phyloP scores from a whole-genome alignment of 2,329 filamentous ascomycete species.

The Neodidymelliopsis sp. region DNA sequence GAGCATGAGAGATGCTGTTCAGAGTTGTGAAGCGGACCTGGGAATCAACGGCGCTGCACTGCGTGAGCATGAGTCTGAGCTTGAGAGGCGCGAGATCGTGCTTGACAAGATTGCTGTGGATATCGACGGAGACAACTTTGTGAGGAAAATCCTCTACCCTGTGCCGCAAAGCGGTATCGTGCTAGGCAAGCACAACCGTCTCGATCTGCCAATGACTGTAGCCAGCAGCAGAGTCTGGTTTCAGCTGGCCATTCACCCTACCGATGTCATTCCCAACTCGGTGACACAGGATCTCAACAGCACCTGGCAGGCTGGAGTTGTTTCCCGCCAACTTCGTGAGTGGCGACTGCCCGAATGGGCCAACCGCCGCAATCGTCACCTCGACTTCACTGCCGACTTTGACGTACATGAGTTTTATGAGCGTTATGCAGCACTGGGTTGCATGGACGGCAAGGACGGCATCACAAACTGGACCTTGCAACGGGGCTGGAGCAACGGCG shows the following conservation, averaged over 20 bases:
- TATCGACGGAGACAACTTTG: slow-evolving; percentile 80
- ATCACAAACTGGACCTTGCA: slow-evolving; percentile 95
- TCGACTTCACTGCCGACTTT: slow-evolving; percentile 97
- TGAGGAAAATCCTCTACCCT: slow-evolving; percentile 83
- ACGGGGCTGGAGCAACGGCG: slow-evolving; percentile 97
- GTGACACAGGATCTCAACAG: slow-evolving; percentile 76
- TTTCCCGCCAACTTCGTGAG: slow-evolving; percentile 89
- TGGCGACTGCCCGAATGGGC: slow-evolving; percentile 98
- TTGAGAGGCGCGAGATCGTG: slow-evolving; percentile 82
- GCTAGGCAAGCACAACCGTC: slow-evolving; percentile 77
- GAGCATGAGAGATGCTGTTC: slow-evolving; percentile 85
- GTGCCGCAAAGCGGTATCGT: slow-evolving; percentile 78
- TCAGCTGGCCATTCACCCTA: slow-evolving; percentile 89
- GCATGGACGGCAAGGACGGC: slow-evolving; percentile 87
- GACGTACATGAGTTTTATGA: slow-evolving; percentile 90
- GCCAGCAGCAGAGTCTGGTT: slow-evolving; percentile 93
- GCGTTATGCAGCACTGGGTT: slow-evolving; percentile 83
- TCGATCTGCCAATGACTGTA: slow-evolving; percentile 78
- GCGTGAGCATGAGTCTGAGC: slow-evolving; percentile 76
- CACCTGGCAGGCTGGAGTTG: slow-evolving; percentile 92
- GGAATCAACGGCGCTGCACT: slow-evolving; percentile 73
- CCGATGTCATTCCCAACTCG: slow-evolving; percentile 80
- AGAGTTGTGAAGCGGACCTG: slow-evolving; percentile 78
- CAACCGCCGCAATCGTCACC: slow-evolving; percentile 85
- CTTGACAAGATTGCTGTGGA: slow-evolving; percentile 88